A percentile compares a stretch with the other conserved stretches of the same genome.
These are phyloP conservation scores for Pseudopithomyces maydicus DNA, from an alignment of 2,329 filamentous ascomycete genomes.

Conservation along the genomic window DNA sequence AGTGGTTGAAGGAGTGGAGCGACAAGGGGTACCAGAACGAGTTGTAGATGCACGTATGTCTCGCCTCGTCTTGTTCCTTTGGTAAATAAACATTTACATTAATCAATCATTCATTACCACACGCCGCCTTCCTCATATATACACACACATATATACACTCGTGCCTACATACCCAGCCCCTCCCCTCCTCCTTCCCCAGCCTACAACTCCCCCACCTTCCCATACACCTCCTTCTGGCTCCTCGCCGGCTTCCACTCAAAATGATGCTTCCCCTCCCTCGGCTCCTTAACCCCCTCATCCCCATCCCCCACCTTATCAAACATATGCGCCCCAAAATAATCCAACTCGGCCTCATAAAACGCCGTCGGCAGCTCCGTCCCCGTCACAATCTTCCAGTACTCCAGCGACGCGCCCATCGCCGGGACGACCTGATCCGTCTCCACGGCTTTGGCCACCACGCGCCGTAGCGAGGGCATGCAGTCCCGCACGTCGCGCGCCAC, in stretches of 20 bases:
- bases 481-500: constrained; percentile 61
- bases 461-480: constrained; percentile 59
- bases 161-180: too few species aligned
- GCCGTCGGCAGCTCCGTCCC: constrained; percentile 66
- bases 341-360: constrained; percentile 73
- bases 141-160: too few species aligned
- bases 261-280: constrained; percentile 64
- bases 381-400: constrained; percentile 69
- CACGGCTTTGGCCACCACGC: constrained; percentile 59
- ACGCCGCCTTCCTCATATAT: too few species aligned
- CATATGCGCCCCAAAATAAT: constrained; percentile 72
- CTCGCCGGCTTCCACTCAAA: constrained; percentile 64
- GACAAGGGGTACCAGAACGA: background rate
- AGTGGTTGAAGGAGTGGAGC: constrained; percentile 60
- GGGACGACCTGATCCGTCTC: constrained; percentile 66
- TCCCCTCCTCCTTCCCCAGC: too few species aligned
- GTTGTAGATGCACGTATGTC: background rate
- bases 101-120: too few species aligned
- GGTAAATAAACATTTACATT: too few species aligned
- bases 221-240: constrained; percentile 20
- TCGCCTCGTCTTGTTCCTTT: too few species aligned
- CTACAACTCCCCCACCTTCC: background rate
- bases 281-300: constrained; percentile 51
- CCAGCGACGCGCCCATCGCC: constrained; percentile 64
- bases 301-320: constrained; percentile 64